Percentiles rank a stretch among this genome's conserved stretches.
phyloP scores from a whole-genome alignment of 495 filamentous ascomycete genomes.

The Aspergillus funiculosus region DNA sequence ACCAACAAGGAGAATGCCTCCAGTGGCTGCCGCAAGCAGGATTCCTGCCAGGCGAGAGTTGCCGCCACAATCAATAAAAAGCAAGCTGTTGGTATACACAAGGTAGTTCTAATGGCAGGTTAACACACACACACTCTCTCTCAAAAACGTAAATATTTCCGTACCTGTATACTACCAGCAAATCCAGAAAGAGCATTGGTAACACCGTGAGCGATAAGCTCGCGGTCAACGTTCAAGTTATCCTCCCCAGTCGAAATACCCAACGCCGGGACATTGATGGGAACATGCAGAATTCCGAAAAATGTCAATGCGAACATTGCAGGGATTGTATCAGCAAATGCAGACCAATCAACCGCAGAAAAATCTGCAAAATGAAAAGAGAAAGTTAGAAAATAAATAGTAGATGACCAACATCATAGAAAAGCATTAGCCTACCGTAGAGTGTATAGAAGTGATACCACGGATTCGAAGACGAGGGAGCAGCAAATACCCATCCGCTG shows the following conservation, averaged over 20 bases:
- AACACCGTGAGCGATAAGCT: constrained; percentile 87
- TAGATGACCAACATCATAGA: background rate
- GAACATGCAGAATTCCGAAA: constrained; percentile 94
- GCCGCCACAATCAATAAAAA: constrained; percentile 89
- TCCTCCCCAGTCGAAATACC: constrained; percentile 87
- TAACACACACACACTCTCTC: background rate
- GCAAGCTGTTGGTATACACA: constrained; percentile 91
- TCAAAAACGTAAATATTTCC: background rate
- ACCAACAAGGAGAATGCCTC: constrained; percentile 74
- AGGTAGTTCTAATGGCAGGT: constrained; percentile 67
- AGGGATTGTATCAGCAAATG: constrained; percentile 72
- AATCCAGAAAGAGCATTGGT: constrained; percentile 87
- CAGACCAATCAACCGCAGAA: constrained; percentile 67
- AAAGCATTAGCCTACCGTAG: constrained; percentile 57
- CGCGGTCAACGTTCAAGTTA: constrained; percentile 81
- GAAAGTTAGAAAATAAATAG: constrained; percentile 16
- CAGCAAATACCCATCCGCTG: constrained; percentile 84
- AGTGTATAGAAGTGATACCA: constrained; percentile 97
- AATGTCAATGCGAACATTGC: constrained; percentile 98
- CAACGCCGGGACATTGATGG: constrained; percentile 92
- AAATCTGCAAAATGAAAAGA: constrained; percentile 62
- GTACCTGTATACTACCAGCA: constrained; percentile 78
- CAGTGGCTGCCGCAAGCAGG: constrained; percentile 76
- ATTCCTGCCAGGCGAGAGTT: constrained; percentile 79
- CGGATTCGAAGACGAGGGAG: constrained; percentile 73